Base-by-base conservation (phyloP, 306 rosid genomes). In the Trifolium fragiferum region DNA sequence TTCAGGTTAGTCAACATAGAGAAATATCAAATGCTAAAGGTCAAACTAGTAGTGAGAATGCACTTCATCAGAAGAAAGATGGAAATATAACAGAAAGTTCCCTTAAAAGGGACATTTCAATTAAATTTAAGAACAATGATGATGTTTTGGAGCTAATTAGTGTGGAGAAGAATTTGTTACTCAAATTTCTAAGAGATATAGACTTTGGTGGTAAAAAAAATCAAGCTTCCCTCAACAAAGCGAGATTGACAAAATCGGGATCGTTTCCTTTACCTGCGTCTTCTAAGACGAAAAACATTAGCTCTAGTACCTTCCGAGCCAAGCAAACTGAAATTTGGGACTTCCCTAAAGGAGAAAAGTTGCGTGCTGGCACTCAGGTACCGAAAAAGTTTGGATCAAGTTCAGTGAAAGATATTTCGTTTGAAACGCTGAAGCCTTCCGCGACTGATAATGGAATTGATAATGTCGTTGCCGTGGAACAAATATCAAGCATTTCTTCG, bases 251-350 rank as follows among this genome's bases (percentile, higher is more conserved):
- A 46, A 94, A 91, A 76, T 90, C 95, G 19, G 87, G 86, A 46
- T 87, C 98, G 55, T 91, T 87, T 86, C 98, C 98, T 44, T 53
- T 82, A 51, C 55, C 89, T 44, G 63, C 53, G 74, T 63, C 89
- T 57, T 78, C 88, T 23, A 53, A 68, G 46, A 54, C 37, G 37
- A 83, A 67, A 62, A 41, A 69, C 65, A 50, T 74, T 40, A 78
- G 78, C 75, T 74, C 88, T 53, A 79, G 90, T 68, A 80, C 93
- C 73, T 82, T 88, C 76, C 76, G 84, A 64, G 86, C 87, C 89
- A 94, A 94, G 91, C 91, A 88, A 82, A 83, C 62, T 14, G 93
- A 93, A 73, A 66, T 75, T 32, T 83, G 88, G 92, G 62, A 77
- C 63, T 74, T 83, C 38, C 85, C 86, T 7, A 87, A 78, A 64